A percentile compares a stretch with the other conserved stretches of the same genome.
These are phyloP conservation scores for Chalciporus pseudorubinellus DNA, from an alignment of 768 basidiomycete genomes.

Conservation along the genomic window DNA sequence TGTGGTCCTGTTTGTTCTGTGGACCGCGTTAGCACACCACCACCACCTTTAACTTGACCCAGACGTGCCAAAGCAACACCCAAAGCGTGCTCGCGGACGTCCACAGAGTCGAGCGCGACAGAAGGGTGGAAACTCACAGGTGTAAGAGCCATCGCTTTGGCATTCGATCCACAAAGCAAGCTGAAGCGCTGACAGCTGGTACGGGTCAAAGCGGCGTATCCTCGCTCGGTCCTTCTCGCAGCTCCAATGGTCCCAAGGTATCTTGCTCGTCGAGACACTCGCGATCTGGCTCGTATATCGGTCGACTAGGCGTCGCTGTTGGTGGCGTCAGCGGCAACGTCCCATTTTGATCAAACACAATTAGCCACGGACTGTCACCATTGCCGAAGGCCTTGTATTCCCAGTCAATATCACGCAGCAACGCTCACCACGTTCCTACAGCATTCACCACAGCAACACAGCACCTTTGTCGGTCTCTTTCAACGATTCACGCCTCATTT, in stretches of 20 bases:
- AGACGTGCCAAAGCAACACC: neutral
- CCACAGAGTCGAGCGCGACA: neutral
- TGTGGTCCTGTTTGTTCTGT: conserved; percentile 31
- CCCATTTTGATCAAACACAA: neutral
- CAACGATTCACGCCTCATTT: neutral
- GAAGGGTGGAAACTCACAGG: conserved; percentile 14
- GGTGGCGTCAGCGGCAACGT: neutral
- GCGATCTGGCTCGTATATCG: neutral
- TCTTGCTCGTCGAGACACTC: neutral
- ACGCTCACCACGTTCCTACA: neutral
- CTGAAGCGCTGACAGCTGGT: conserved; percentile 1
- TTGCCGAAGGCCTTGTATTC: neutral
- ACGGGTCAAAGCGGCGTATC: conserved; percentile 15
- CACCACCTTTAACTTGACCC: conserved; percentile 3
- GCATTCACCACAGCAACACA: too few species aligned
- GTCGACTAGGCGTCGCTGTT: neutral
- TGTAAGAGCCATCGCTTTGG: conserved; percentile 12
- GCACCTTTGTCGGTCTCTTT: too few species aligned
- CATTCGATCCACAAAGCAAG: conserved; percentile 1
- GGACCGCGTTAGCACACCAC: conserved; percentile 7
- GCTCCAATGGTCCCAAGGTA: neutral
- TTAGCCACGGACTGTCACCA: neutral
- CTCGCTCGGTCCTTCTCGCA: neutral
- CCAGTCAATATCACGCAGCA: neutral
- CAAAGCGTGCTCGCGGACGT: neutral